Evolutionary conservation across 1,139 yeast genomes (phyloP), one percentile per base, ranked within the genome.

Genomic region (Kodamaea fungicola): DNA sequence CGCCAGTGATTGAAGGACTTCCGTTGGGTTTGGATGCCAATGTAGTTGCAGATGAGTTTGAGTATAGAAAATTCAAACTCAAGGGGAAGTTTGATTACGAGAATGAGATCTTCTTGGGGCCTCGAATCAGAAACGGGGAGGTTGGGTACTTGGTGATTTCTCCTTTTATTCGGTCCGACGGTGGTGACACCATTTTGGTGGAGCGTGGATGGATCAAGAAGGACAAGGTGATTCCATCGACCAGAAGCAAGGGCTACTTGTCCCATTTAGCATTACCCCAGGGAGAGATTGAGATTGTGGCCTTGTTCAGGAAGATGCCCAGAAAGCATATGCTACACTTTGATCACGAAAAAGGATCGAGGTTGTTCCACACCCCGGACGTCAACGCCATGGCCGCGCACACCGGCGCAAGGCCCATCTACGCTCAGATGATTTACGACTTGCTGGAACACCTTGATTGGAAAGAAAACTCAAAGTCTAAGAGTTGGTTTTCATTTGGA

Each of bases 131-230:
- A 45, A 80, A 87, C 45, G 95, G 90, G 7, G 71, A 69, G 46
- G 74, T 80, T 41, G 98, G 98, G 2, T 92, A 85, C 57, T 66
- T 78, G 33, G 73, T 92, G 8, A 79, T 87, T 28, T 83, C 95
- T 7, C 98, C 98, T 4, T 78, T 92, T 52, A 74, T 79, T 22
- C 76, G 95, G 42, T 67, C 78, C 8, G 79, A 79, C 47, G 95
- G 95, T 9, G 87, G 87, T 0, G 55, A 70, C 39, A 83, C 83
- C 7, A 66, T 90, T 22, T 67, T 92, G 40, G 75, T 92, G 25
- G 95, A 88, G 58, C 76, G 99, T 48, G 99, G 99, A 6, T 92
- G 97, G 96, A 80, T 92, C 33, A 67, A 78, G 25, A 88, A 84
- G 49, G 83, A 80, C 12, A 79, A 78, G 47, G 82, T 84, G 5